Evolutionary conservation across 2,329 filamentous ascomycete genomes (phyloP).

Genomic region (Aspergillus jensenii): DNA sequence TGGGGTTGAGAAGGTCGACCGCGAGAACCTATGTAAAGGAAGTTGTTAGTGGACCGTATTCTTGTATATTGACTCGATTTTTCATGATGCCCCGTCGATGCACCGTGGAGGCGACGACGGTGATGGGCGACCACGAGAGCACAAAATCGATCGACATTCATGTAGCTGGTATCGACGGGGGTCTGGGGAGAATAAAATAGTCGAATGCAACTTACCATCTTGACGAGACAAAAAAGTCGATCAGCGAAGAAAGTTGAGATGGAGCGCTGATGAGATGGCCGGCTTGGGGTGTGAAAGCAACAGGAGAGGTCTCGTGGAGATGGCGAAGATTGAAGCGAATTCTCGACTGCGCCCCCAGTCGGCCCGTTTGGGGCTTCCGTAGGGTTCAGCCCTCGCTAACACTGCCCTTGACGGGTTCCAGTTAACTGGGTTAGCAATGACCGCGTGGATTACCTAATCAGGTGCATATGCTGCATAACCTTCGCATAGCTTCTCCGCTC

Average conservation of each 20-base stretch:
- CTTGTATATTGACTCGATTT: neutral
- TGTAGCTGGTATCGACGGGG: neutral
- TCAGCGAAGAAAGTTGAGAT: constrained; percentile 41
- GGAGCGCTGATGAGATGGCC: constrained; percentile 43
- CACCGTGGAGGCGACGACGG: constrained; percentile 1
- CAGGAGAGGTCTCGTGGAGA: constrained; percentile 34
- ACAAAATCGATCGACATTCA: neutral
- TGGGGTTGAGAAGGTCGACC: constrained; percentile 99
- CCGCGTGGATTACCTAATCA: neutral
- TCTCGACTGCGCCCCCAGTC: constrained; percentile 26
- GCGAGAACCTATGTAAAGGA: constrained; percentile 80
- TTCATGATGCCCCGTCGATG: constrained; percentile 1
- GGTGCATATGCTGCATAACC: neutral
- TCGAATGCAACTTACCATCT: constrained; percentile 40
- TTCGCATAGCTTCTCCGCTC: neutral
- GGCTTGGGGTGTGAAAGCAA: constrained; percentile 35
- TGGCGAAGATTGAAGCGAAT: constrained; percentile 37
- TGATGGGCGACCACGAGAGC: constrained; percentile 11
- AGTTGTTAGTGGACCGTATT: constrained; percentile 19
- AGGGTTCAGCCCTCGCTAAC: constrained; percentile 44
- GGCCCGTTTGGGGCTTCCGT: constrained; percentile 28
- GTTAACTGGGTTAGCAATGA: neutral
- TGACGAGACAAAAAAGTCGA: constrained; percentile 41
- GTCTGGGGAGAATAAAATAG: constrained; percentile 7
- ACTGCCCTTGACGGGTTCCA: constrained; percentile 3